Percentiles rank a stretch among this genome's conserved stretches.
phyloP scores from a whole-genome alignment of 1,139 yeast species.

The Sugiyamaella neomexicana region DNA sequence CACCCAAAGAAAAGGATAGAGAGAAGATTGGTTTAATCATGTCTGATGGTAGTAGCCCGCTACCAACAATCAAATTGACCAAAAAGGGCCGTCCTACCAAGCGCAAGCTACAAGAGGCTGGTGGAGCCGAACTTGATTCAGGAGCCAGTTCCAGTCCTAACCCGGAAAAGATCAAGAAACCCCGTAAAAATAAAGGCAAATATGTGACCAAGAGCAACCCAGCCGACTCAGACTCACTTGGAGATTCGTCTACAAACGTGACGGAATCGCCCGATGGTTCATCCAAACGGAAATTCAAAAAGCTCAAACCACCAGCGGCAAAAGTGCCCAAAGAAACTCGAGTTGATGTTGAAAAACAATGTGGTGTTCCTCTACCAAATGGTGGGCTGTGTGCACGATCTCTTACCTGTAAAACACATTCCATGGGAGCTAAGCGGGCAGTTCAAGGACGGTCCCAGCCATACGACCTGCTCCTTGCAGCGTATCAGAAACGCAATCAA shows the following conservation, averaged over 20 bases:
- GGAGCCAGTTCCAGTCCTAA: slow-evolving; percentile 7
- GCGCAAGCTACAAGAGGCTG: slow-evolving; percentile 14
- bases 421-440: slow-evolving; percentile 97
- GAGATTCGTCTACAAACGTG: neutral
- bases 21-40: neutral
- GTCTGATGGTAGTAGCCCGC: neutral
- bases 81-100: slow-evolving; percentile 14
- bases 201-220: neutral
- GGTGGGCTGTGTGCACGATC: slow-evolving; percentile 96
- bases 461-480: slow-evolving; percentile 82
- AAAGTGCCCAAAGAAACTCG: slow-evolving; percentile 63
- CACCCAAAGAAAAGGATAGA: neutral
- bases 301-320: slow-evolving; percentile 47
- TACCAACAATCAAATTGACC: slow-evolving; percentile 14
- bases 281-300: slow-evolving; percentile 16
- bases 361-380: slow-evolving; percentile 91
- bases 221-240: slow-evolving; percentile 8
- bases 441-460: slow-evolving; percentile 93
- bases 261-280: slow-evolving; percentile 10
- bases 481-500: slow-evolving; percentile 89
- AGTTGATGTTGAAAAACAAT: slow-evolving; percentile 91
- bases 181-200: slow-evolving; percentile 7
- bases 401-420: slow-evolving; percentile 93
- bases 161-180: slow-evolving; percentile 11
- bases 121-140: slow-evolving; percentile 3